A percentile compares a stretch with the other conserved stretches of the same genome.
These are phyloP conservation scores for Syzygium syzygioides DNA, from an alignment of 441 rosid genomes.

Conservation along the genomic window DNA sequence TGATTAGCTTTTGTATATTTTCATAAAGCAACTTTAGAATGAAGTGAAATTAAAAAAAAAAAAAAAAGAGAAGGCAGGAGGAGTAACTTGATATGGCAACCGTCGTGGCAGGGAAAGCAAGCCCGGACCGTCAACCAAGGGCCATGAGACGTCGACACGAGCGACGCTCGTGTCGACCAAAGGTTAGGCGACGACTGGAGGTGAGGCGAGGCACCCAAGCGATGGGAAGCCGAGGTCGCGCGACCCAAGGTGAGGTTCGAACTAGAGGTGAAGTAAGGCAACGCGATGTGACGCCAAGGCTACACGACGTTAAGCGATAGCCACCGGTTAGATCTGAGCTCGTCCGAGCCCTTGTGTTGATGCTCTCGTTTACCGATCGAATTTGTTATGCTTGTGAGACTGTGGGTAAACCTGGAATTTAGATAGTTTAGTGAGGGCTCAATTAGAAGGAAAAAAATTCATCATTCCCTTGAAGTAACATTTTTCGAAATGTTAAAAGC, in stretches of 20 bases:
- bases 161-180: rapidly evolving
- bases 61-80: too few species aligned
- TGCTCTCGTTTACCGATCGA: rapidly evolving
- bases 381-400: not conserved
- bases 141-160: not conserved
- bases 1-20: not conserved
- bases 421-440: too few species aligned
- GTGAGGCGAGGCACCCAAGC: not conserved
- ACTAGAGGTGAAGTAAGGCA: too few species aligned
- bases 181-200: rapidly evolving
- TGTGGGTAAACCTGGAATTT: not conserved
- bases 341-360: not conserved
- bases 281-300: rapidly evolving
- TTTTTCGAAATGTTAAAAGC: not conserved
- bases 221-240: not conserved
- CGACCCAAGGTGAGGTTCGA: not conserved
- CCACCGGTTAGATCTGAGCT: rapidly evolving
- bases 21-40: too few species aligned
- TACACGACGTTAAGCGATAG: not conserved
- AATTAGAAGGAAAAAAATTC: not conserved
- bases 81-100: not conserved
- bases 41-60: not conserved
- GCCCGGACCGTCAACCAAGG: not conserved
- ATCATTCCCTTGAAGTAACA: not conserved
- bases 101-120: not conserved